Evolutionary conservation across 2,329 filamentous ascomycete species (phyloP).

Genomic region (Clarireedia monteithiana): DNA sequence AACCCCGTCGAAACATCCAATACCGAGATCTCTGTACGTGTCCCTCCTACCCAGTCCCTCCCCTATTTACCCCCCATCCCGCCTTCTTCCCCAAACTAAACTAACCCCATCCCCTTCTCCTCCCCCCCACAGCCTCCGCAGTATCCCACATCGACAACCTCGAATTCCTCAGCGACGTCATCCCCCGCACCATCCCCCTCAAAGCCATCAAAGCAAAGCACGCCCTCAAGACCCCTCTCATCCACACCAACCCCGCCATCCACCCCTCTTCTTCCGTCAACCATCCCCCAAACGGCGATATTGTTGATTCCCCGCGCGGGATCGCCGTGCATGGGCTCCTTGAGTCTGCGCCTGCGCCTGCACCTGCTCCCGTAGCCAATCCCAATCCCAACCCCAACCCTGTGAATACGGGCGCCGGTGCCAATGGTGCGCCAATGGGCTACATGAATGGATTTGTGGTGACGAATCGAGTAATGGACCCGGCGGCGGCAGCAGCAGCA

Average conservation of each 20-base stretch:
- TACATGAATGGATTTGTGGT: not conserved
- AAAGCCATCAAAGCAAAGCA: slow-evolving; percentile 68
- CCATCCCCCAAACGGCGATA: not conserved
- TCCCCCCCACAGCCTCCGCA: slow-evolving; percentile 57
- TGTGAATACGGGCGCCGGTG: not conserved
- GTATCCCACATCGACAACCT: slow-evolving; percentile 86
- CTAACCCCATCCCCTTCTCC: not conserved
- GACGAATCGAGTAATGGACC: not conserved
- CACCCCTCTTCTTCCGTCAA: not conserved
- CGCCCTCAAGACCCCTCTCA: not conserved
- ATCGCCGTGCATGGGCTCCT: slow-evolving; percentile 3
- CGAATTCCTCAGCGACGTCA: slow-evolving; percentile 86
- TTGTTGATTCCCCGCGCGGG: not conserved
- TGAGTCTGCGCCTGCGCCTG: not conserved
- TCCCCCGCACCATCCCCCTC: slow-evolving; percentile 78
- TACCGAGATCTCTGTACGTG: slow-evolving; percentile 81
- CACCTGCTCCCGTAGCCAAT: not conserved
- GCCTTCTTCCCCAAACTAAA: not conserved
- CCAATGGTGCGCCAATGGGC: slow-evolving; percentile 30
- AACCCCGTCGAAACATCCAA: slow-evolving; percentile 87
- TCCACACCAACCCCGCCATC: not conserved
- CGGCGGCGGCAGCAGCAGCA: slow-evolving; percentile 35
- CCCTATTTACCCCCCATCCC: slow-evolving; percentile 3
- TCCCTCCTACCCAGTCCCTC: not conserved
- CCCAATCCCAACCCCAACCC: not conserved